Evolutionary conservation across 176 grass and related monocot species (phyloP).

Genomic region (Carex littledalei): DNA sequence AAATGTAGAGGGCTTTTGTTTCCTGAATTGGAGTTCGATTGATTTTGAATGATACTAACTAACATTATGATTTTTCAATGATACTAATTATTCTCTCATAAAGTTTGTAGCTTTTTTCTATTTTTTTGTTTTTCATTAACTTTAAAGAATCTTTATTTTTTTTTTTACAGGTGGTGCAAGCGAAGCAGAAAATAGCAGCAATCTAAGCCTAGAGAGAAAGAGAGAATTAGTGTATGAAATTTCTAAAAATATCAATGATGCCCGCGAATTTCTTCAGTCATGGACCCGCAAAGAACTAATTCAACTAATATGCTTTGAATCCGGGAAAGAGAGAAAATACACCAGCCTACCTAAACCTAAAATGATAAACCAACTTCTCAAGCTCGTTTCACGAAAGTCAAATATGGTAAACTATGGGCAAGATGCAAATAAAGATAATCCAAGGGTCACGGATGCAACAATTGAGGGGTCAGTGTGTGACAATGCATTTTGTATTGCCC

Average conservation of each 20-base stretch:
- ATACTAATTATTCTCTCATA: not conserved
- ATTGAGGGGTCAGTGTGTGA: constrained; percentile 35
- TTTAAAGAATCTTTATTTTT: not conserved
- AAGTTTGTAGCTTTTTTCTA: not conserved
- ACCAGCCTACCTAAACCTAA: constrained; percentile 73
- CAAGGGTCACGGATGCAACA: constrained; percentile 7
- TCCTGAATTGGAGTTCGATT: not conserved
- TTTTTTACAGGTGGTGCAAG: constrained; percentile 1
- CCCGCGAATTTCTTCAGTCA: constrained; percentile 74
- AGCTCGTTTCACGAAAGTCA: constrained; percentile 50
- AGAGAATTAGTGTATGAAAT: constrained; percentile 74
- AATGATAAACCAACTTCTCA: constrained; percentile 89
- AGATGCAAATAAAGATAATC: constrained; percentile 27
- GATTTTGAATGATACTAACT: not conserved
- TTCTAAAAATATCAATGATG: constrained; percentile 55
- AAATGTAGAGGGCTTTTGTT: not conserved
- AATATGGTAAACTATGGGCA: constrained; percentile 18
- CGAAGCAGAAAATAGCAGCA: constrained; percentile 34
- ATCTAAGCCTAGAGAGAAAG: constrained; percentile 68
- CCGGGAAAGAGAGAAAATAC: constrained; percentile 96
- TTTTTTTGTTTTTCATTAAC: not conserved
- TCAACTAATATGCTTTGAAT: constrained; percentile 69
- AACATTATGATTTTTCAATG: not conserved
- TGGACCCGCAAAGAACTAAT: constrained; percentile 84
- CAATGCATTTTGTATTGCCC: constrained; percentile 67